Evolutionary conservation across 1,139 yeast genomes (phyloP).

Genomic region (Yamadazyma trypodendri): DNA sequence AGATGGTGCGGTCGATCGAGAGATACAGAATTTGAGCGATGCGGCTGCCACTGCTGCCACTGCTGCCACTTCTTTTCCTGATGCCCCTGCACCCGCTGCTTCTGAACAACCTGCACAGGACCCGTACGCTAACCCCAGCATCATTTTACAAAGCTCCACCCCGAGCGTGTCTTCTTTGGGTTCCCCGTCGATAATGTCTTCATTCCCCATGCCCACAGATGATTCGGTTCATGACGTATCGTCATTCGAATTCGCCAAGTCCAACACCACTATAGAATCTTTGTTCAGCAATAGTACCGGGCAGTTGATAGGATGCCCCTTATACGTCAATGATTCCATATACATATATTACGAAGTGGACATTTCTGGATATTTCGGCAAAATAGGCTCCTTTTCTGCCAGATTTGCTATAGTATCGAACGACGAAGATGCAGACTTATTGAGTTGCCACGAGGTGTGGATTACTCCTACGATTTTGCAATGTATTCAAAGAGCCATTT

Average conservation of each 20-base stretch:
- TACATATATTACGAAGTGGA: conserved; percentile 40
- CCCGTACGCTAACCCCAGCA: neutral
- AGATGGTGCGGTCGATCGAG: neutral
- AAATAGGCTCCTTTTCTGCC: conserved; percentile 44
- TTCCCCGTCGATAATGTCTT: neutral
- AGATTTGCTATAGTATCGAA: conserved; percentile 41
- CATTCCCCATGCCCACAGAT: neutral
- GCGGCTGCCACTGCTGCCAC: neutral
- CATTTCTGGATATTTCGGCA: conserved; percentile 29
- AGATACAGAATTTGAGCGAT: neutral
- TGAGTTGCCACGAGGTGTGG: conserved; percentile 50
- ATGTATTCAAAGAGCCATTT: conserved; percentile 33
- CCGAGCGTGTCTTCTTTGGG: neutral
- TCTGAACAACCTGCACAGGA: neutral
- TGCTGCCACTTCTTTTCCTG: neutral
- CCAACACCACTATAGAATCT: conserved; percentile 20
- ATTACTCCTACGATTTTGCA: conserved; percentile 48
- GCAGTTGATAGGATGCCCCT: conserved; percentile 38
- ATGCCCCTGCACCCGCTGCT: neutral
- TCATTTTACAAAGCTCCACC: too few relatives aligned
- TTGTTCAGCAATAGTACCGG: conserved; percentile 30
- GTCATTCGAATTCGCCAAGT: conserved; percentile 10
- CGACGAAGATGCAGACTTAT: conserved; percentile 27
- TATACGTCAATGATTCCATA: conserved; percentile 40
- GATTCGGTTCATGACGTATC: neutral